Conservation (phyloP, 257 asterid genomes). For the Cinchona pubescens region DNA sequence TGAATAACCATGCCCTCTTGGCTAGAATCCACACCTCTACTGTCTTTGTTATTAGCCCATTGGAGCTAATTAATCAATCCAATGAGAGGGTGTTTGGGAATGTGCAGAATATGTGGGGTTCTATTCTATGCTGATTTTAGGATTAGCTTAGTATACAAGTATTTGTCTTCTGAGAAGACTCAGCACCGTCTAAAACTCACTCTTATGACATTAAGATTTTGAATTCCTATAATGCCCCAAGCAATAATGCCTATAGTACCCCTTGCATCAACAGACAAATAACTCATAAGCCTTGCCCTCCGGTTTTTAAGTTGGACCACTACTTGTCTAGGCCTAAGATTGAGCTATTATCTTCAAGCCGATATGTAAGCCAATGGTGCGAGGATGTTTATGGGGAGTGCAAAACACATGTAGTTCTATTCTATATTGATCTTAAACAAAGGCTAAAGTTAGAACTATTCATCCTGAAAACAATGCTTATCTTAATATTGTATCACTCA, state of each 20-base stretch:
- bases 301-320: not conserved
- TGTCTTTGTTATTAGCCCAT: not conserved
- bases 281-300: not conserved
- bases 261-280: not conserved
- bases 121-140: not conserved
- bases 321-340: not conserved
- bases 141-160: not conserved
- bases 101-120: not conserved
- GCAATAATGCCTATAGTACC: not conserved
- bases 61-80: not conserved
- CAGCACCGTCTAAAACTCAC: not conserved
- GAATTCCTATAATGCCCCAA: not conserved
- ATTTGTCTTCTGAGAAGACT: not conserved
- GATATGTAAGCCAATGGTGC: not conserved
- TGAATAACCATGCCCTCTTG: not conserved
- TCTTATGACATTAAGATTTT: not conserved
- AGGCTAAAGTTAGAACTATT: not conserved
- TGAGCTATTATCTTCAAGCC: not conserved
- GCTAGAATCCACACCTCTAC: not conserved
- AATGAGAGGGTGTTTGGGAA: not conserved
- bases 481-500: not conserved
- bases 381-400: not conserved
- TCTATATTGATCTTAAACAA: not conserved
- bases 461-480: not conserved
- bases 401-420: not conserved